A percentile compares a stretch with the other conserved stretches of the same genome.
Conservation (phyloP, 2,329 filamentous ascomycete species). For the Bertia moriformis region DNA sequence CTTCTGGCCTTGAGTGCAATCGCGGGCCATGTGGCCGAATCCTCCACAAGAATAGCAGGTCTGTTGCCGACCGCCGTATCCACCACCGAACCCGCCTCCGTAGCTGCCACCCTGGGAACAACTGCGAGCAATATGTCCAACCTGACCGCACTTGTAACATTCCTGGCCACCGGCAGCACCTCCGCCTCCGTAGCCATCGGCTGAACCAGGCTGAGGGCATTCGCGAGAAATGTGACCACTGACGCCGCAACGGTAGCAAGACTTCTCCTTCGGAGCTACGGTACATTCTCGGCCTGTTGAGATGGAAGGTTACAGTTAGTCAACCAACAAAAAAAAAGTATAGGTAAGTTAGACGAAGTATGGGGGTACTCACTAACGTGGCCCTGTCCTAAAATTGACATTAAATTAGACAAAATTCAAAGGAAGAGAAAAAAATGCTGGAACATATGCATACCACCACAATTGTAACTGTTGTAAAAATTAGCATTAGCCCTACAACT, state of each 20-base stretch:
- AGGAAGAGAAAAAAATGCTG: constrained; percentile 2
- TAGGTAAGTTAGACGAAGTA: constrained; percentile 2
- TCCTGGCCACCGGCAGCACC: constrained; percentile 26
- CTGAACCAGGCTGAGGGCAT: constrained; percentile 1
- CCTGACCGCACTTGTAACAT: constrained; percentile 66
- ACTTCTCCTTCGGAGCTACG: constrained; percentile 54
- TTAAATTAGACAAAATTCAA: constrained; percentile 5
- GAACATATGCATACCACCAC: constrained; percentile 22
- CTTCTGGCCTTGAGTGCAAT: constrained; percentile 37
- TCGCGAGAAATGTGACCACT: constrained; percentile 1
- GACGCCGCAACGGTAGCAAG: constrained; percentile 33
- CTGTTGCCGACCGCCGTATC: constrained; percentile 26
- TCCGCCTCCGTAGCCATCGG: neutral
- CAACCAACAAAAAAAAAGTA: constrained; percentile 7
- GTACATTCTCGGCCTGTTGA: constrained; percentile 46
- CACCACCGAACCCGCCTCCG: constrained; percentile 28
- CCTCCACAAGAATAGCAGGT: constrained; percentile 14
- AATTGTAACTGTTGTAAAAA: constrained; percentile 15
- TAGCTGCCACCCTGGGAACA: constrained; percentile 42
- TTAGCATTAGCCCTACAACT: neutral
- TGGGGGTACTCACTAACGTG: constrained; percentile 55
- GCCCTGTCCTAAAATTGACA: constrained; percentile 35
- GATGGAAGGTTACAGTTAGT: constrained; percentile 40
- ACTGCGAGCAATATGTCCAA: constrained; percentile 85
- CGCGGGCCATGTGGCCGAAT: constrained; percentile 2